Conservation (phyloP, 768 basidiomycete species). For the Lactarius sanguifluus region DNA sequence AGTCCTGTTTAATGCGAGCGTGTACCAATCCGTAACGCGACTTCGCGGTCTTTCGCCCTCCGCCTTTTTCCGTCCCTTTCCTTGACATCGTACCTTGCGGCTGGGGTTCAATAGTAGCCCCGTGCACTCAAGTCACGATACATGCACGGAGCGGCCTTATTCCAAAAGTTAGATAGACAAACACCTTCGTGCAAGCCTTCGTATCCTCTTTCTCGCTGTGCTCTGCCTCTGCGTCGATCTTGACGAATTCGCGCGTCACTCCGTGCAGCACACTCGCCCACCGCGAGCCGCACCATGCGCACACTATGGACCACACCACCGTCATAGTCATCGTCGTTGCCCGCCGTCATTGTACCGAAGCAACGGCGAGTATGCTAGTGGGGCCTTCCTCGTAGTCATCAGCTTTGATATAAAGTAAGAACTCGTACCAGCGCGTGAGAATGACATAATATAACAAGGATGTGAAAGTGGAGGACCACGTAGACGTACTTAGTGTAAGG, state of each 20-base stretch:
- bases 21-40: slow-evolving; percentile 60
- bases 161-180: slow-evolving; percentile 45
- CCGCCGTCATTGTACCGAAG: too few species aligned
- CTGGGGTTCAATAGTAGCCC: slow-evolving; percentile 55
- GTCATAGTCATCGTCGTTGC: too few species aligned
- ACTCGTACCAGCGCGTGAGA: background rate
- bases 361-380: too few species aligned
- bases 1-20: too few species aligned
- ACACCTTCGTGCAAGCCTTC: too few species aligned
- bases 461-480: background rate
- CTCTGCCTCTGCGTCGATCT: slow-evolving; percentile 36
- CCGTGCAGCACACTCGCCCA: too few species aligned
- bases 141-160: slow-evolving; percentile 38
- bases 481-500: background rate
- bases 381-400: background rate
- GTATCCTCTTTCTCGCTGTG: slow-evolving; percentile 43
- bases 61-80: slow-evolving; percentile 28
- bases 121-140: slow-evolving; percentile 49
- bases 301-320: too few species aligned
- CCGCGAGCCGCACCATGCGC: too few species aligned
- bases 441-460: background rate
- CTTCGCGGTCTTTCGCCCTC: slow-evolving; percentile 57
- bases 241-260: too few species aligned
- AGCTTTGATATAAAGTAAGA: background rate
- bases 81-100: slow-evolving; percentile 44